phyloP scores from a whole-genome alignment of 108 stramenopile genomes.

The Heterococcus sp. region DNA sequence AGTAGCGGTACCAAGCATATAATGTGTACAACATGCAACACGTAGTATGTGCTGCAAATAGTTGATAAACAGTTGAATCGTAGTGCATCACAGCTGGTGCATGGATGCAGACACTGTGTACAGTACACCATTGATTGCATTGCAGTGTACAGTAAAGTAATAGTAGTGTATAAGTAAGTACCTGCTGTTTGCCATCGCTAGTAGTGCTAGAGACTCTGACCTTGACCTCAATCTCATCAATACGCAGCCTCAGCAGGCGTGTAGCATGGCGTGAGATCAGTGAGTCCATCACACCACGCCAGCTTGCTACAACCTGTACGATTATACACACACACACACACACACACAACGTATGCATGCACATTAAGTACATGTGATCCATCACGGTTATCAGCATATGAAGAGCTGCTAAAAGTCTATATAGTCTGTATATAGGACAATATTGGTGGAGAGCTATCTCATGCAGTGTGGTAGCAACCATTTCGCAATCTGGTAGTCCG shows the following conservation, averaged over 20 bases:
- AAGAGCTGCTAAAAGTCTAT: too few relatives aligned
- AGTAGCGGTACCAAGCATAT: background rate
- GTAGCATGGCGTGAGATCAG: conserved; percentile 64
- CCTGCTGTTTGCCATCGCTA: too few relatives aligned
- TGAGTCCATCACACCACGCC: conserved; percentile 9
- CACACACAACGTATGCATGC: background rate
- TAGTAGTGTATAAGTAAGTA: background rate
- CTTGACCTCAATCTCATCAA: conserved; percentile 97
- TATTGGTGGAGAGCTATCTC: too few relatives aligned
- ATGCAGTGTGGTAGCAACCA: too few relatives aligned
- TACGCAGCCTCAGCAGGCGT: conserved; percentile 84
- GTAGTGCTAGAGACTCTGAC: conserved; percentile 71
- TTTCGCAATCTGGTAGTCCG: too few relatives aligned
- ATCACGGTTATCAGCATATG: background rate
- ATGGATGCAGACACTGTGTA: too few relatives aligned
- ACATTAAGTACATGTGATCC: background rate
- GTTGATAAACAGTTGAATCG: background rate
- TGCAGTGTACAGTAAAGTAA: too few relatives aligned
- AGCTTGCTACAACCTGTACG: background rate
- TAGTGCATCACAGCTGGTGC: background rate
- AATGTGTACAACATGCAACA: background rate
- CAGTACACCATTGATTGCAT: background rate
- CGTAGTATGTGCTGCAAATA: background rate
- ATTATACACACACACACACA: background rate
- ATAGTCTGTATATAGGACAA: too few relatives aligned